phyloP scores from a whole-genome alignment of 768 basidiomycete genomes.

The Boletellus sp. region DNA sequence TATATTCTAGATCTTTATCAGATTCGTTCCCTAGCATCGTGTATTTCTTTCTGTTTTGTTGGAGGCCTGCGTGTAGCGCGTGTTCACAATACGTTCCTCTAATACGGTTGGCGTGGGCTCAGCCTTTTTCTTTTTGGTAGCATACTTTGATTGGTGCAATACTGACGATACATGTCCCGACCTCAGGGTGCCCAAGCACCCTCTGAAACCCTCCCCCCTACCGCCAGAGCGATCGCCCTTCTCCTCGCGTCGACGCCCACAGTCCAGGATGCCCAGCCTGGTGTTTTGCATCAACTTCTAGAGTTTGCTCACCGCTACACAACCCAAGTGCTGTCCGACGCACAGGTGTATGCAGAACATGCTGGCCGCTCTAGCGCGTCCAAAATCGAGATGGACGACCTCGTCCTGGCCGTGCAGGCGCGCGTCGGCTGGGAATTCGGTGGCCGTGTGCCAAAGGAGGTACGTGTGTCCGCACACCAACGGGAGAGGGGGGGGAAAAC shows the following conservation, averaged over 20 bases:
- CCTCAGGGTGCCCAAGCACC: constrained; percentile 28
- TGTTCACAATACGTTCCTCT: background rate
- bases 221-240: constrained; percentile 79
- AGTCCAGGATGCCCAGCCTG: constrained; percentile 83
- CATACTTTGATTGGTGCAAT: background rate
- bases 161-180: constrained; percentile 37
- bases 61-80: constrained; percentile 1
- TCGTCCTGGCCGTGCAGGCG: constrained; percentile 78
- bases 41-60: constrained; percentile 5
- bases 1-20: constrained; percentile 30
- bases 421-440: constrained; percentile 93
- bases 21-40: constrained; percentile 15
- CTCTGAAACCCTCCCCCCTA: constrained; percentile 74
- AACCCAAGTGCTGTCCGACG: constrained; percentile 78
- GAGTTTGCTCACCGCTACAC: constrained; percentile 87
- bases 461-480: constrained; percentile 29
- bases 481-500: no score
- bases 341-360: constrained; percentile 84
- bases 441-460: constrained; percentile 86
- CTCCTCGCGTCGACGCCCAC: constrained; percentile 79
- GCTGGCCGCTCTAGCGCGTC: constrained; percentile 58
- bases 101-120: constrained; percentile 7
- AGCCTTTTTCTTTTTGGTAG: background rate
- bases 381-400: constrained; percentile 81
- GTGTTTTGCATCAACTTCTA: constrained; percentile 80